These are phyloP conservation scores for Bolboschoenoplectus hybrid DNA, from an alignment of 202 grass and related monocot species.

Conservation along the genomic window DNA sequence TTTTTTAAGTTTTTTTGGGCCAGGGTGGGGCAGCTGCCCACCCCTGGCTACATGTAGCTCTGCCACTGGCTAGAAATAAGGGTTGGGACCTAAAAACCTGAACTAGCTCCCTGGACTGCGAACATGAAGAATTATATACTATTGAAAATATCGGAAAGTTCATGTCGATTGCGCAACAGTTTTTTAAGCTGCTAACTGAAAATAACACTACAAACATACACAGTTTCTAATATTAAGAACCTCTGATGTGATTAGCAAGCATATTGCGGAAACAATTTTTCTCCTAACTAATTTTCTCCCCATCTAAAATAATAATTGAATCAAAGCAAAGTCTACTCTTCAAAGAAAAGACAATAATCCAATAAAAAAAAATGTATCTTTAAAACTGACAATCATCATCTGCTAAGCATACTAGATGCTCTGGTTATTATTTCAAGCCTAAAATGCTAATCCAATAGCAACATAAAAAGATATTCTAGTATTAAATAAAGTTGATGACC, in stretches of 20 bases:
- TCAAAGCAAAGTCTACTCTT: no score
- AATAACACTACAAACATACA: not conserved
- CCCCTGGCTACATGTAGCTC: no score
- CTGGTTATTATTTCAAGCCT: not conserved
- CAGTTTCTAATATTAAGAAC: conserved; percentile 4
- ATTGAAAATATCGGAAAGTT: conserved; percentile 14
- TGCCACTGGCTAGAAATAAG: not conserved
- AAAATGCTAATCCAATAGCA: not conserved
- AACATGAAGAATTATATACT: not conserved
- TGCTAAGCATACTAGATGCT: not conserved
- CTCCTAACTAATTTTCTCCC: not conserved
- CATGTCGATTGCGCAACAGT: not conserved
- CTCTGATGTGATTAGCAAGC: not conserved
- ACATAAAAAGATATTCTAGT: not conserved
- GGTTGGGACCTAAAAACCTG: not conserved
- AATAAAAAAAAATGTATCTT: not conserved
- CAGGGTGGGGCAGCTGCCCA: no score
- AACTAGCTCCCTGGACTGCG: not conserved
- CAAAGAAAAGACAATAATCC: not conserved
- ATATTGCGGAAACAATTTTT: not conserved
- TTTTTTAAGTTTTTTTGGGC: no score
- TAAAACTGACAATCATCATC: not conserved
- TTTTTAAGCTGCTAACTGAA: not conserved
- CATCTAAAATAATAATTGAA: not conserved
- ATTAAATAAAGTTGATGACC: not conserved